These are phyloP conservation scores for Lagenidium giganteum DNA, from an alignment of 352 stramenopile species.

Conservation along the genomic window DNA sequence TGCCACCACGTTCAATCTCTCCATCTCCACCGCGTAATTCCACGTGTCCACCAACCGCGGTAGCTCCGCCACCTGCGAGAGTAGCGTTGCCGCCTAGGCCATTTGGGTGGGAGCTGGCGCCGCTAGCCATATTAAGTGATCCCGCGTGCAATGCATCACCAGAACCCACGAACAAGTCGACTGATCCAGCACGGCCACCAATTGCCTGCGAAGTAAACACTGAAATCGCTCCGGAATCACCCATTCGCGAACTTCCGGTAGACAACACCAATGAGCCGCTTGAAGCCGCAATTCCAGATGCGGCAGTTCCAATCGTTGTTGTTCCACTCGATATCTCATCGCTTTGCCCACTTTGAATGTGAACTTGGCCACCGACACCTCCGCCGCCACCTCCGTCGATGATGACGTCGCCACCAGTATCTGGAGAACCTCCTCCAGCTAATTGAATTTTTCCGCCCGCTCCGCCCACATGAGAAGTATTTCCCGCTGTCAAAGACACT, in stretches of 20 bases:
- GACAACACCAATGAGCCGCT: slow-evolving; percentile 8
- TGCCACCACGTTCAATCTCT: slow-evolving; percentile 33
- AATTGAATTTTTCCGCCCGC: too few species aligned
- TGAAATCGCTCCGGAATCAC: slow-evolving; percentile 1
- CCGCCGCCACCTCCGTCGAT: too few species aligned
- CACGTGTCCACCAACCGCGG: slow-evolving; percentile 11
- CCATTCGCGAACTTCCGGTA: slow-evolving; percentile 2
- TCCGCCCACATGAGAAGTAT: too few species aligned
- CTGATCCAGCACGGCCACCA: not conserved
- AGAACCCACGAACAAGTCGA: slow-evolving; percentile 1
- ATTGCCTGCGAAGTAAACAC: slow-evolving; percentile 5
- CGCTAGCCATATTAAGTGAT: slow-evolving; percentile 3
- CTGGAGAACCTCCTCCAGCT: too few species aligned
- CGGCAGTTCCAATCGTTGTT: not conserved
- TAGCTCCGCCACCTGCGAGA: slow-evolving; percentile 1
- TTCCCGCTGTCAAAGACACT: too few species aligned
- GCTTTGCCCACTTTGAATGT: not conserved
- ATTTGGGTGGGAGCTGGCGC: slow-evolving; percentile 1
- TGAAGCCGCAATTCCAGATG: not conserved
- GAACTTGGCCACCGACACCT: not conserved
- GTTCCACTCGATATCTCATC: not conserved
- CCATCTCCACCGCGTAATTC: slow-evolving; percentile 4
- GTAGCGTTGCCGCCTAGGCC: slow-evolving; percentile 1
- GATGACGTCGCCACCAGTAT: too few species aligned
- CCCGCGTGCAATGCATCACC: slow-evolving; percentile 3